phyloP scores from a whole-genome alignment of 805 yeast genomes.

The Kuraishia cidri region DNA sequence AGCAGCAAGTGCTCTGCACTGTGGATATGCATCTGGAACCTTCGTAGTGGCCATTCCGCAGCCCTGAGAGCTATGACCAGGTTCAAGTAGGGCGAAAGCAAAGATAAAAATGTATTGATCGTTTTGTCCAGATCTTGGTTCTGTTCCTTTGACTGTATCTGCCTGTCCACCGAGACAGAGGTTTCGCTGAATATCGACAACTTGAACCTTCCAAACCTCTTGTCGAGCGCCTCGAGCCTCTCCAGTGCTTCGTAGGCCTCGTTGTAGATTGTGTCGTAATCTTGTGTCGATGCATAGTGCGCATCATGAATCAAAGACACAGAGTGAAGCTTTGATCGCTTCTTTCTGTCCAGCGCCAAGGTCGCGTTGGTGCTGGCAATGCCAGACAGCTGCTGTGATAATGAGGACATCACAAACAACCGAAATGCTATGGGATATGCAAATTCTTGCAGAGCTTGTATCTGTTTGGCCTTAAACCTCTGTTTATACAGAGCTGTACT shows the following conservation, averaged over 20 bases:
- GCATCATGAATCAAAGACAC: conserved; percentile 83
- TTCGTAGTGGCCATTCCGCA: conserved; percentile 90
- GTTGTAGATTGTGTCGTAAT: conserved; percentile 71
- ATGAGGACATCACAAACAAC: too few species aligned
- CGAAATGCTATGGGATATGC: too few species aligned
- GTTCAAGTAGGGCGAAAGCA: conserved; percentile 71
- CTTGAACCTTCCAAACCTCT: conserved; percentile 64
- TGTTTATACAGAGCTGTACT: too few species aligned
- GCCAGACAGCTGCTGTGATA: conserved; percentile 75
- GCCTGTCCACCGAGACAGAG: conserved; percentile 71
- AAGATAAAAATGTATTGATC: conserved; percentile 61
- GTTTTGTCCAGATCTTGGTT: conserved; percentile 67
- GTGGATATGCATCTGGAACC: conserved; percentile 78
- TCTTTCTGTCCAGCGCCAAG: conserved; percentile 77
- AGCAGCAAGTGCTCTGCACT: conserved; percentile 68
- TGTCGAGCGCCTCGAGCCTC: conserved; percentile 63
- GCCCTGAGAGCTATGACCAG: conserved; percentile 73
- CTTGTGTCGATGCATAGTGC: conserved; percentile 88
- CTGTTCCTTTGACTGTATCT: conserved; percentile 72
- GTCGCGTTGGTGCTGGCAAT: conserved; percentile 59
- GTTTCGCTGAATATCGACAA: conserved; percentile 76
- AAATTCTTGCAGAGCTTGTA: conserved; percentile 20
- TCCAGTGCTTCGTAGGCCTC: conserved; percentile 69
- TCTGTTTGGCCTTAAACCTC: not conserved
- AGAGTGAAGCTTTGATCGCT: conserved; percentile 79